phyloP scores from a whole-genome alignment of 2,329 filamentous ascomycete species.

The Penicillium sp. region DNA sequence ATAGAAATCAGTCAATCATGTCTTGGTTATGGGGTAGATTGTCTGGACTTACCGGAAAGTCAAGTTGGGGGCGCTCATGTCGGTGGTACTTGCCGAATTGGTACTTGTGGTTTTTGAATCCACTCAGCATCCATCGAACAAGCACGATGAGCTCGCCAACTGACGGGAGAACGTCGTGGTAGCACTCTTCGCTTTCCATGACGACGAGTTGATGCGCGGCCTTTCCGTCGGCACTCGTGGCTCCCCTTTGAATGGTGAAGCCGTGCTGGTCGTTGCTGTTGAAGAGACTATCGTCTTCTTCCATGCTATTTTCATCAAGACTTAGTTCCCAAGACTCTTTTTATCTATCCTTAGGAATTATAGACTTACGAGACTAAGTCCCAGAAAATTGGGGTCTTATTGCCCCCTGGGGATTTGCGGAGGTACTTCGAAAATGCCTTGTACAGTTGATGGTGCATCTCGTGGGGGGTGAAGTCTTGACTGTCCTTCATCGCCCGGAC shows the following conservation, averaged over 20 bases:
- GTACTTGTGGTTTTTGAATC: background rate
- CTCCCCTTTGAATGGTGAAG: conserved; percentile 1
- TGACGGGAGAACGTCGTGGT: background rate
- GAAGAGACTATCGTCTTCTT: background rate
- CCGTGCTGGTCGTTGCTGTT: conserved; percentile 1
- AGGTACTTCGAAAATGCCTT: background rate
- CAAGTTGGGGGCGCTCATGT: background rate
- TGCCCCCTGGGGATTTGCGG: background rate
- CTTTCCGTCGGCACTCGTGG: background rate
- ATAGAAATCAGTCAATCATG: background rate
- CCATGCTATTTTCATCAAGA: background rate
- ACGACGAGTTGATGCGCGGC: background rate
- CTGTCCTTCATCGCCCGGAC: background rate
- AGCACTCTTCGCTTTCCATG: conserved; percentile 2
- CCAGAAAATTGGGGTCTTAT: background rate
- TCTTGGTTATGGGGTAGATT: background rate
- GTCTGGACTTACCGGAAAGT: conserved; percentile 5
- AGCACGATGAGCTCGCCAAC: conserved; percentile 7
- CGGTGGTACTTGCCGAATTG: background rate
- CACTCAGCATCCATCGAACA: conserved; percentile 9
- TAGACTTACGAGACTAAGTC: background rate
- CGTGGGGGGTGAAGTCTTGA: background rate
- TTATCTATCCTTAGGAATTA: background rate
- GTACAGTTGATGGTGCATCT: background rate
- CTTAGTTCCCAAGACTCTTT: background rate